These are phyloP conservation scores for Zymoseptoria crescenta DNA, from an alignment of 2,329 filamentous ascomycete genomes.

Conservation along the genomic window DNA sequence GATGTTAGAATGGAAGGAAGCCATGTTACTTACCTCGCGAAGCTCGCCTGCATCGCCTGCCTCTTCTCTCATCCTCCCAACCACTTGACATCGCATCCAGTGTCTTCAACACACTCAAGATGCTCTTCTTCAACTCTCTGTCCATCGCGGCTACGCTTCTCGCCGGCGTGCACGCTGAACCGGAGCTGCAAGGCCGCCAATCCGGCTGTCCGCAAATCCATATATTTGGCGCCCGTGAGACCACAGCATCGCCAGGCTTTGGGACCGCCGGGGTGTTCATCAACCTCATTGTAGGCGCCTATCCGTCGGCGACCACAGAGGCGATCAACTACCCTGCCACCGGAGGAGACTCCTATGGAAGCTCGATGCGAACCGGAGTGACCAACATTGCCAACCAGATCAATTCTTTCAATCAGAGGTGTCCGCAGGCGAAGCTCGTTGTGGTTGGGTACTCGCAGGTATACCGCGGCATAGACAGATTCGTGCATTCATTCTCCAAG, in stretches of 20 bases:
- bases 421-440: constrained; percentile 21
- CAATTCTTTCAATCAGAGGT: constrained; percentile 18
- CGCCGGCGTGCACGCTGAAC: background rate
- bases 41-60: background rate
- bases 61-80: background rate
- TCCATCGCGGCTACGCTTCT: background rate
- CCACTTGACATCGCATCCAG: background rate
- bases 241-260: constrained; percentile 35
- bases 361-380: constrained; percentile 48
- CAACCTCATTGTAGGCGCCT: constrained; percentile 34
- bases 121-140: background rate
- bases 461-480: too few relatives aligned
- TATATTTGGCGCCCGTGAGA: constrained; percentile 39
- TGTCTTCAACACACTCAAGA: background rate
- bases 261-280: constrained; percentile 35
- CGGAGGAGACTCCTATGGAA: constrained; percentile 54
- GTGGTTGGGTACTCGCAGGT: constrained; percentile 25
- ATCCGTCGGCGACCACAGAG: constrained; percentile 34
- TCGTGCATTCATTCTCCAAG: too few relatives aligned
- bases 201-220: constrained; percentile 35
- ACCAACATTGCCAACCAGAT: constrained; percentile 32
- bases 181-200: background rate
- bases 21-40: background rate
- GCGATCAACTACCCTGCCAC: constrained; percentile 46
- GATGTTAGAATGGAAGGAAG: background rate